Conservation (phyloP, 2,329 filamentous ascomycete genomes). For the Aspergillus fischeri region DNA sequence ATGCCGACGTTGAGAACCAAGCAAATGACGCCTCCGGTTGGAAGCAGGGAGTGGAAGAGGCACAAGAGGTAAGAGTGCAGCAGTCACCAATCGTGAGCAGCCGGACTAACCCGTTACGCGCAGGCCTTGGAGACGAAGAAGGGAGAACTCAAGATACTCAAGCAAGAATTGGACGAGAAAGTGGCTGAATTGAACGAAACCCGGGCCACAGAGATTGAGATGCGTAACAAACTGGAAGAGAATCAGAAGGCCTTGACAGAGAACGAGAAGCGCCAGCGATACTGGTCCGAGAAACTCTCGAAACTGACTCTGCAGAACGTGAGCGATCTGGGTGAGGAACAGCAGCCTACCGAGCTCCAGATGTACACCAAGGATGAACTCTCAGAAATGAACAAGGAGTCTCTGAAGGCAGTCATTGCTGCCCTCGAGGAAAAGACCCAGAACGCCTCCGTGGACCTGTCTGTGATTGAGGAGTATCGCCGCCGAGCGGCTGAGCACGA, state of each 20-base stretch:
- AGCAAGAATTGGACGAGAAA: slow-evolving; percentile 82
- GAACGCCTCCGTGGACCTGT: slow-evolving; percentile 80
- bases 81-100: neutral
- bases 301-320: slow-evolving; percentile 83
- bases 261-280: slow-evolving; percentile 75
- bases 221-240: slow-evolving; percentile 96
- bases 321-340: slow-evolving; percentile 61
- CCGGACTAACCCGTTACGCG: neutral
- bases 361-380: slow-evolving; percentile 71
- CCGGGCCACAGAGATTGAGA: slow-evolving; percentile 87
- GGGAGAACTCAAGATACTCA: slow-evolving; percentile 72
- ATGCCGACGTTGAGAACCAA: slow-evolving; percentile 74
- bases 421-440: slow-evolving; percentile 71
- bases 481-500: slow-evolving; percentile 79
- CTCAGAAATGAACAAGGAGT: slow-evolving; percentile 58
- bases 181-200: slow-evolving; percentile 82
- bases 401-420: slow-evolving; percentile 62
- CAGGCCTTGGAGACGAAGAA: slow-evolving; percentile 71
- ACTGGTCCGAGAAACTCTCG: slow-evolving; percentile 85
- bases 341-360: slow-evolving; percentile 54
- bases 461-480: slow-evolving; percentile 84
- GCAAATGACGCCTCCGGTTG: slow-evolving; percentile 69
- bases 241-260: slow-evolving; percentile 84
- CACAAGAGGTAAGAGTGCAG: slow-evolving; percentile 55
- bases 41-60: slow-evolving; percentile 70